Conservation (phyloP, 2,329 filamentous ascomycete genomes). For the Mariannaea elegans region DNA sequence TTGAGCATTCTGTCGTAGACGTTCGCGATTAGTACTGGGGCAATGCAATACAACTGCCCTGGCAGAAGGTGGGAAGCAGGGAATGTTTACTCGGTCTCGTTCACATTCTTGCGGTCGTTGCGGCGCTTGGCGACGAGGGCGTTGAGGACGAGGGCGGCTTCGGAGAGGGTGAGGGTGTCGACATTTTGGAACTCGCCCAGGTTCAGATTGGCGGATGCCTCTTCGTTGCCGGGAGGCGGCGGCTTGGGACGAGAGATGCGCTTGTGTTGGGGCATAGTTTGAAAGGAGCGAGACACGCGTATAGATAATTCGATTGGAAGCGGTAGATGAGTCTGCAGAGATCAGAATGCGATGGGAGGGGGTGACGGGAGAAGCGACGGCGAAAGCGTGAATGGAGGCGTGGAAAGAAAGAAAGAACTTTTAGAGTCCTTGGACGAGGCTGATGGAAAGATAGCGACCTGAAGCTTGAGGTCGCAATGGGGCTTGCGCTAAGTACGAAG, state of each 20-base stretch:
- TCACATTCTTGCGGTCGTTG: constrained; percentile 81
- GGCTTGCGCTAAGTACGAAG: no score
- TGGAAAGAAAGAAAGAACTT: neutral
- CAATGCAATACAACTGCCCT: no score
- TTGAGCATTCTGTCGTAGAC: constrained; percentile 70
- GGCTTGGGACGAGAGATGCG: constrained; percentile 73
- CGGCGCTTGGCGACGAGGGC: constrained; percentile 84
- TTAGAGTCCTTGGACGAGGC: constrained; percentile 11
- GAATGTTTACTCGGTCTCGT: constrained; percentile 78
- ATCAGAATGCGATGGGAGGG: neutral
- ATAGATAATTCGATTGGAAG: neutral
- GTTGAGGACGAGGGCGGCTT: constrained; percentile 91
- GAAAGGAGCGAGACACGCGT: neutral
- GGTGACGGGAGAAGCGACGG: neutral
- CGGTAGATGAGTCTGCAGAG: neutral
- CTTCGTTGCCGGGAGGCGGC: constrained; percentile 80
- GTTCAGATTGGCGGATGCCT: constrained; percentile 81
- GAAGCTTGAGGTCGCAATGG: neutral
- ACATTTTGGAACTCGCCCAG: constrained; percentile 95
- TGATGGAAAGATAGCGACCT: constrained; percentile 14
- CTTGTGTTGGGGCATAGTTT: constrained; percentile 32
- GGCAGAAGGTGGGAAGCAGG: neutral
- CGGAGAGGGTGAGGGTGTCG: constrained; percentile 89
- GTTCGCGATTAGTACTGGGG: constrained; percentile 16
- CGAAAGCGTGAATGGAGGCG: neutral